Percentiles rank a stretch among this genome's conserved stretches.
These are phyloP conservation scores for Sisymbrium altissimum DNA, from an alignment of 345 rosid genomes.

Conservation along the genomic window DNA sequence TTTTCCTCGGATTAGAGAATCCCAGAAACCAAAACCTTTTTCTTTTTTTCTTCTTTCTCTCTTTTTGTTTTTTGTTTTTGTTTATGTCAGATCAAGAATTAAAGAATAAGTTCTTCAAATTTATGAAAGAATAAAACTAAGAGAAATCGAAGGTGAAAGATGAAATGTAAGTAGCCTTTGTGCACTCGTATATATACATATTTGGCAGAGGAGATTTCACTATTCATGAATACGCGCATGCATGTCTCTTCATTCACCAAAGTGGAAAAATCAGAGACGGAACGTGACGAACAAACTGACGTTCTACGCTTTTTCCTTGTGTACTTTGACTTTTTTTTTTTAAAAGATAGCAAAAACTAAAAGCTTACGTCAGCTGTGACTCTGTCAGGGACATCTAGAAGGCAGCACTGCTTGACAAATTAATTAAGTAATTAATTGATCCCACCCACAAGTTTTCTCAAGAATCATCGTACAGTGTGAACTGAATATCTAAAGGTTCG, in stretches of 20 bases:
- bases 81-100: background rate
- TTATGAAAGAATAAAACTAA: background rate
- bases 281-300: slow-evolving; percentile 15
- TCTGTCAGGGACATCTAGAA: slow-evolving; percentile 16
- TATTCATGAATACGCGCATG: background rate
- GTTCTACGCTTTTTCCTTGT: background rate
- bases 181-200: slow-evolving; percentile 3
- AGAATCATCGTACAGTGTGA: slow-evolving; percentile 8
- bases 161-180: slow-evolving; percentile 1
- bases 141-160: slow-evolving; percentile 1
- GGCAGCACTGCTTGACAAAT: background rate
- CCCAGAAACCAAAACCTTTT: slow-evolving; percentile 4
- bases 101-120: background rate
- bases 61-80: background rate
- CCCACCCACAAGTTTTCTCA: background rate
- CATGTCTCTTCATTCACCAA: background rate
- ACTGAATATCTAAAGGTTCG: background rate
- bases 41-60: background rate
- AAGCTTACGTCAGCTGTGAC: slow-evolving; percentile 29
- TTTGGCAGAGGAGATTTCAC: background rate
- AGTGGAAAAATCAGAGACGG: slow-evolving; percentile 27
- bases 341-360: background rate
- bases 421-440: slow-evolving; percentile 1
- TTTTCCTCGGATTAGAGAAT: slow-evolving; percentile 5
- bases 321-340: background rate